Evolutionary conservation across 2,329 filamentous ascomycete species (phyloP), one percentile per base, ranked within the genome.

Genomic region (Penicillium sp.): DNA sequence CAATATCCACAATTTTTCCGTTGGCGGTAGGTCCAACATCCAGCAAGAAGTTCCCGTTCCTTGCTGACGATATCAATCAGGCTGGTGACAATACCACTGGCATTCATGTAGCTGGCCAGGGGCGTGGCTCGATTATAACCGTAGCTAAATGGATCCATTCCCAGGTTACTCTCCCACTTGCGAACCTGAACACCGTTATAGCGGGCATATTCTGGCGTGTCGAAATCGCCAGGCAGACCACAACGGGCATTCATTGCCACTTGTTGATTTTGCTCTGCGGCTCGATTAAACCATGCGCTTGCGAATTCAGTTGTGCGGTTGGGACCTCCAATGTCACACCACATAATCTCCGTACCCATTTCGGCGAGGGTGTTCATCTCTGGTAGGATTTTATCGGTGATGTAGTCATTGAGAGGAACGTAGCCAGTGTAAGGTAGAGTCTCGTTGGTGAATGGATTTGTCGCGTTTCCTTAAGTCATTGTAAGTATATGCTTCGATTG

Each of bases 141-240:
- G 66, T 88, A 88, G 64, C 78, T 81, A 67, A 80, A 87, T 0
- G 86, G 85, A 66, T 88, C 86, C 83, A 88, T 85, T 40, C 86
- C 86, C 45, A 80, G 79, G 72, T 83, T 88, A 44, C 76, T 82
- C 73, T 88, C 86, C 85, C 85, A 88, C 72, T 88, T 88, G 30
- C 84, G 78, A 35, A 76, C 70, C 70, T 86, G 84, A 9, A 82
- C 80, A 3, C 81, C 78, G 2, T 77, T 74, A 69, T 83, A 86
- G 8, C 78, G 79, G 30, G 78, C 75, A 69, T 88, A 88, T 70
- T 88, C 86, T 0, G 86, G 86, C 1, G 85, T 88, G 70, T 88
- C 85, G 66, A 87, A 88, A 74, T 88, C 85, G 13, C 81, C 80
- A 0, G 82, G 76, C 0, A 85, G 72, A 3, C 86, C 86, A 70